A percentile compares a stretch with the other conserved stretches of the same genome.
Evolutionary conservation across 2,329 filamentous ascomycete genomes (phyloP).

Genomic region (Curvularia sp.): DNA sequence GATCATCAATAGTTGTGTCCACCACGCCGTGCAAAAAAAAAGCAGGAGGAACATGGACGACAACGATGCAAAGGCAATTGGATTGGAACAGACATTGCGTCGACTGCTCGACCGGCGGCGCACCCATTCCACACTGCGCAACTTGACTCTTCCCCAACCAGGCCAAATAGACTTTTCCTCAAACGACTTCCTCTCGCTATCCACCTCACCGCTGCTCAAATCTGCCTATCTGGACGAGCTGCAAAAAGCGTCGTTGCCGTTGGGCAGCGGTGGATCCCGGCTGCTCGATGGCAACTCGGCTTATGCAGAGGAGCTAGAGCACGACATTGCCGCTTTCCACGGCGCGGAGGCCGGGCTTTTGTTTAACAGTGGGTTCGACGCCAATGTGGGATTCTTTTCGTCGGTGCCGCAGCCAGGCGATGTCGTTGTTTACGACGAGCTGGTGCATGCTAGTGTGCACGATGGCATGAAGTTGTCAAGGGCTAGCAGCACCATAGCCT

Average conservation of each 20-base stretch:
- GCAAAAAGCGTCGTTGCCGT: conserved; percentile 45
- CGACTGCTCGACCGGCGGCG: conserved; percentile 52
- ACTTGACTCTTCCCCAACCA: conserved; percentile 34
- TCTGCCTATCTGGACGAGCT: conserved; percentile 58
- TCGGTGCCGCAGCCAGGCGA: conserved; percentile 57
- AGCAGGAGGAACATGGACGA: conserved; percentile 18
- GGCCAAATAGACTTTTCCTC: conserved; percentile 66
- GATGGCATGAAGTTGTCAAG: conserved; percentile 73
- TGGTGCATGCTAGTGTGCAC: conserved; percentile 79
- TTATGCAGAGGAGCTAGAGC: conserved; percentile 66
- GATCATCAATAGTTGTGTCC: too few species aligned
- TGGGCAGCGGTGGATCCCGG: conserved; percentile 66
- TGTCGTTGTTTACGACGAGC: conserved; percentile 70
- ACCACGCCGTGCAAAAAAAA: neutral
- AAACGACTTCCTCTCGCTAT: conserved; percentile 70
- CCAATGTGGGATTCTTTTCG: conserved; percentile 57
- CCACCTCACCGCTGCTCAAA: conserved; percentile 56
- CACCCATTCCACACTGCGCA: conserved; percentile 43
- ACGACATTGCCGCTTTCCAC: conserved; percentile 66
- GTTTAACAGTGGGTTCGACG: conserved; percentile 64
- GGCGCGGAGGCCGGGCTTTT: conserved; percentile 64
- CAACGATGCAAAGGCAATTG: neutral
- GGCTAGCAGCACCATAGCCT: conserved; percentile 57
- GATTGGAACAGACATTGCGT: conserved; percentile 35
- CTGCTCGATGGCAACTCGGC: conserved; percentile 69